Percentiles rank a stretch among this genome's conserved stretches.
Conservation (phyloP, 1,284 basidiomycete species). For the Schizophyllum amplum region DNA sequence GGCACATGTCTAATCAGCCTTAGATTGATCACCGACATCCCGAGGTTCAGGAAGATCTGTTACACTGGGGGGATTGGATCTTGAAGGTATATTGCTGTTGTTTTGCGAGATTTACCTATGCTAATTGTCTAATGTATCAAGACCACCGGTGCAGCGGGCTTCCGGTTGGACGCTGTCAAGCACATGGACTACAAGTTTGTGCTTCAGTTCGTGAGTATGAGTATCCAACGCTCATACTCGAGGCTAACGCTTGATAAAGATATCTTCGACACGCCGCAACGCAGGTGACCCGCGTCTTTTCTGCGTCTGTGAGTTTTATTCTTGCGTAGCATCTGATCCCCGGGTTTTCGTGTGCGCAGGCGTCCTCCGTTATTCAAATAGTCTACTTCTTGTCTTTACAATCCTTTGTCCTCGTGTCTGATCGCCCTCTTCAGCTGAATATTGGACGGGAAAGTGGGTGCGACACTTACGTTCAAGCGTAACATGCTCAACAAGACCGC, state of each 20-base stretch:
- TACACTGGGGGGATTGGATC: conserved; percentile 66
- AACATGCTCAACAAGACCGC: conserved; percentile 2
- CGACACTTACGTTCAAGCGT: conserved; percentile 3
- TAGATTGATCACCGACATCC: conserved; percentile 85
- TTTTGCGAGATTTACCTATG: neutral
- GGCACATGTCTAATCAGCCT: conserved; percentile 4
- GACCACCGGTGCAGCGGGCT: conserved; percentile 76
- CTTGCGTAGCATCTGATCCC: conserved; percentile 1
- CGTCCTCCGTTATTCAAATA: too few relatives aligned
- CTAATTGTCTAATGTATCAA: conserved; percentile 24
- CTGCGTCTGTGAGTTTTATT: conserved; percentile 44
- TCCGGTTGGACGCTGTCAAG: conserved; percentile 86
- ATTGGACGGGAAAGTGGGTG: conserved; percentile 62
- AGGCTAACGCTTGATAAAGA: neutral
- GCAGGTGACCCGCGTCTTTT: conserved; percentile 45
- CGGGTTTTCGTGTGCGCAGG: neutral
- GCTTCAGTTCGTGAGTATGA: conserved; percentile 48
- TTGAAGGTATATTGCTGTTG: conserved; percentile 38
- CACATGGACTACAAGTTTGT: conserved; percentile 67
- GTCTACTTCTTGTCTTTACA: too few relatives aligned
- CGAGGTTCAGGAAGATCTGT: conserved; percentile 60
- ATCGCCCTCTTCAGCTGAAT: conserved; percentile 40
- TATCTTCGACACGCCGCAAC: neutral
- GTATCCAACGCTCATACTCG: neutral
- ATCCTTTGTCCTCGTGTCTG: too few relatives aligned